These are phyloP conservation scores for Tetrahymena thermophila DNA, from an alignment of 73 alveolate species.

Conservation along the genomic window DNA sequence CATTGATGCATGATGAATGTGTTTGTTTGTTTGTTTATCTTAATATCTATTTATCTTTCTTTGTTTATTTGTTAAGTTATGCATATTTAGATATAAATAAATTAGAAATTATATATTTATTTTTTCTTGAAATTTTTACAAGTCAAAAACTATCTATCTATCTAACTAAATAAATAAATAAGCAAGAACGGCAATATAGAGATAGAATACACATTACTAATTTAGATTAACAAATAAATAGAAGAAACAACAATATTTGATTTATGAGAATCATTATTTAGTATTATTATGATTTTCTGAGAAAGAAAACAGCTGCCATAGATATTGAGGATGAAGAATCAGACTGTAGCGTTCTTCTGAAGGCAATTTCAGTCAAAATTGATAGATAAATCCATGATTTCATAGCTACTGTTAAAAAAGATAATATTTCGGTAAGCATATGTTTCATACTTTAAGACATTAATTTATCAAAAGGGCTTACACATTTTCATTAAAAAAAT, in stretches of 20 bases:
- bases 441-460: background rate
- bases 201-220: background rate
- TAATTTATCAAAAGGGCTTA: background rate
- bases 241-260: background rate
- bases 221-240: background rate
- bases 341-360: background rate
- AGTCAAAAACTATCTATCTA: background rate
- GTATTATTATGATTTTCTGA: slow-evolving; percentile 27
- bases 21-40: background rate
- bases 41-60: too few relatives aligned
- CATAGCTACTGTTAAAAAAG: slow-evolving; percentile 11
- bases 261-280: slow-evolving; percentile 31
- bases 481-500: background rate
- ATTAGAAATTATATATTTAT: background rate
- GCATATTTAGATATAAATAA: background rate
- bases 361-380: slow-evolving; percentile 5
- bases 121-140: background rate
- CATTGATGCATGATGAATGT: background rate
- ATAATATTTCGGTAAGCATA: slow-evolving; percentile 4
- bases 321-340: slow-evolving; percentile 22
- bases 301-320: slow-evolving; percentile 19
- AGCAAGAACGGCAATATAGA: background rate
- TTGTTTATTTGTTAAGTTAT: background rate
- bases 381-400: slow-evolving; percentile 9
- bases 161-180: background rate